Percentiles rank a stretch among this genome's conserved stretches.
Evolutionary conservation across 2,329 filamentous ascomycete genomes (phyloP).

Genomic region (Sporothrix pseudoabietina): DNA sequence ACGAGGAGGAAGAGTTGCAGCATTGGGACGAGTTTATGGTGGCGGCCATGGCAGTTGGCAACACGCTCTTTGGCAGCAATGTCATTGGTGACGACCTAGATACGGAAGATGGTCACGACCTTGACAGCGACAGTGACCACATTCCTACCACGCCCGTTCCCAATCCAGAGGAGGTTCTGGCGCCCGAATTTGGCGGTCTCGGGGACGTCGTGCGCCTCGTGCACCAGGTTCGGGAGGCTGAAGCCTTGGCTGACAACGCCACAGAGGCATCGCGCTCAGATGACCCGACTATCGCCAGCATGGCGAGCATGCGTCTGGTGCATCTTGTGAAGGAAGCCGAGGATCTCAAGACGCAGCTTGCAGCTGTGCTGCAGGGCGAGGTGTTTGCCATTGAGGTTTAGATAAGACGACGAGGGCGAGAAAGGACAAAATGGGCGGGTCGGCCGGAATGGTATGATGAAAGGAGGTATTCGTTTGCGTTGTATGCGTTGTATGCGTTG

Average conservation of each 20-base stretch:
- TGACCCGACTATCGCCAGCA: neutral
- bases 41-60: neutral
- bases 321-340: neutral
- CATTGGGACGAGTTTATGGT: conserved; percentile 33
- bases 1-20: conserved; percentile 29
- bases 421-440: neutral
- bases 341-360: neutral
- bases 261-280: neutral
- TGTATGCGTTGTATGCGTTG: neutral
- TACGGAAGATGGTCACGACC: neutral
- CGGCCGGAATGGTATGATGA: neutral
- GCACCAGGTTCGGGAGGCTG: neutral
- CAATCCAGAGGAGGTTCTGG: conserved; percentile 22
- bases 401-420: neutral
- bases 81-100: neutral
- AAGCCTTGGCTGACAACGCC: neutral
- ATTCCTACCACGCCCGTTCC: neutral
- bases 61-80: neutral
- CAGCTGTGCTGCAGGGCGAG: conserved; percentile 20
- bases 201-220: conserved; percentile 31
- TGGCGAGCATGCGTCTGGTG: neutral
- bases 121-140: neutral
- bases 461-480: neutral
- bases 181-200: conserved; percentile 25
- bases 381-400: conserved; percentile 28